Percentiles rank a stretch among this genome's conserved stretches.
These are phyloP conservation scores for Bretschneidera sinensis DNA, from an alignment of 345 rosid genomes.

Conservation along the genomic window DNA sequence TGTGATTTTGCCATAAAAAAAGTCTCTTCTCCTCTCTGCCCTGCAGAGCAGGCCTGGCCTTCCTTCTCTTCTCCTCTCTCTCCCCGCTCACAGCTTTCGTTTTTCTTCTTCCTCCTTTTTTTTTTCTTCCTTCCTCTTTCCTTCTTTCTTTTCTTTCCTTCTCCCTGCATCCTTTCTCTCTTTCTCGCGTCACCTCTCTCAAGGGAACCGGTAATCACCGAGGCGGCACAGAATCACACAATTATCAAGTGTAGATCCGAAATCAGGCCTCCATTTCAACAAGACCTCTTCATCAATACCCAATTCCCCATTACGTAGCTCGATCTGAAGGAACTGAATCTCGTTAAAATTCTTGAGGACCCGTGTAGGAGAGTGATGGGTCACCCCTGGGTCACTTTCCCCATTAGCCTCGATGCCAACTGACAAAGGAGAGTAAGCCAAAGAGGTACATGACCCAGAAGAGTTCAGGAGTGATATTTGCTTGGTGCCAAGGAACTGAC, in stretches of 20 bases:
- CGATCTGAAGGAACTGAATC: slow-evolving; percentile 78
- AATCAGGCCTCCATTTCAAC: slow-evolving; percentile 91
- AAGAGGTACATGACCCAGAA: slow-evolving; percentile 7
- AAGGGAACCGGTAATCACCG: slow-evolving; percentile 25
- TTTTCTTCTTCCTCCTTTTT: too few species aligned
- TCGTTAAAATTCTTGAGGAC: slow-evolving; percentile 85
- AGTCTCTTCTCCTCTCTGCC: too few species aligned
- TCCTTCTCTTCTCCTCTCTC: too few species aligned
- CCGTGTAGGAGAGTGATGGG: slow-evolving; percentile 95
- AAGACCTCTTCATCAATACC: slow-evolving; percentile 80
- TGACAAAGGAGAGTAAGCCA: slow-evolving; percentile 24
- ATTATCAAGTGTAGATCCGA: slow-evolving; percentile 87
- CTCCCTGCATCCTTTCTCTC: too few species aligned
- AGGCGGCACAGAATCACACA: slow-evolving; percentile 91
- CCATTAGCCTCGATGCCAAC: slow-evolving; percentile 48
- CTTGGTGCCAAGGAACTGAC: slow-evolving; percentile 59
- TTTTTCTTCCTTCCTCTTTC: too few species aligned
- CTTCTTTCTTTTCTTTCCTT: too few species aligned
- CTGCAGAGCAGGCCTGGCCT: too few species aligned
- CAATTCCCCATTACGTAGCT: slow-evolving; percentile 79
- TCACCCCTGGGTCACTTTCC: slow-evolving; percentile 74
- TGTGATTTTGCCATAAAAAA: too few species aligned
- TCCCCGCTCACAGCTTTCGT: too few species aligned
- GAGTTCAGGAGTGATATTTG: slow-evolving; percentile 10
- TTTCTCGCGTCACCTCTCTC: too few species aligned